Base-by-base conservation (phyloP, 352 stramenopile species). In the Phytophthora pisi region DNA sequence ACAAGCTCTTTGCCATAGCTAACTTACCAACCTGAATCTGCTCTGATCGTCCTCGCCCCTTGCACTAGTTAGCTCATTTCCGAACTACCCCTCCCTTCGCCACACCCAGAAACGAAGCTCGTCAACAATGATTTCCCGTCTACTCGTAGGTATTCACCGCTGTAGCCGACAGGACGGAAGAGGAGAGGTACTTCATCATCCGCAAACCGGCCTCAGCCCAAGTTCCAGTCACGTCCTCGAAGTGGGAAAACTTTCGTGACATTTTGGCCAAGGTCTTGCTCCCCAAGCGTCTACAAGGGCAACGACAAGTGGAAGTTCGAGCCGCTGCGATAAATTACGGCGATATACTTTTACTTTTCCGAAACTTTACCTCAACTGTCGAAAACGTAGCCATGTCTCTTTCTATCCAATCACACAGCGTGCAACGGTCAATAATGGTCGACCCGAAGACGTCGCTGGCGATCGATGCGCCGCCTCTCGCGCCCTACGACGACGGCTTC, bases 401-500 rank as follows among this genome's bases (percentile, higher is more conserved):
- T 34, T 62, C 38, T 24, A 34, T 28, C 61, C 61, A 68, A 68
- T 68, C 42, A 62, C 13, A 54, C 16, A 3, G 7, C 28, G 42
- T 23, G 46, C 49, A 54, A n/a, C 6, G 11, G 18, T 10, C 47
- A 20, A 61, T 31, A 26, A 72, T 72, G 63, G 16, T 70, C 23
- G 53, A 68, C 52, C 52, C 59, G n/a, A 72, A 58, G 53, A 61
- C 28, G 30, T 64, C 52, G 47, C 24, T 72, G 38, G 52, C 59
- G 51, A 46, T 74, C 26, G 56, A 61, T 64, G 62, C 56, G 42
- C 34, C 61, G n/a, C 57, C 68, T 1, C 18, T 63, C 28, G 61
- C 36, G 43, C 60, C 60, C 2, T 71, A 65, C 56, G 58, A 79
- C 34, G 71, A 74, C 43, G 71, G 67, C 23, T 76, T 64, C 49